A percentile compares a stretch with the other conserved stretches of the same genome.
phyloP scores from a whole-genome alignment of 441 rosid genomes.

The Erysimum pusillum region DNA sequence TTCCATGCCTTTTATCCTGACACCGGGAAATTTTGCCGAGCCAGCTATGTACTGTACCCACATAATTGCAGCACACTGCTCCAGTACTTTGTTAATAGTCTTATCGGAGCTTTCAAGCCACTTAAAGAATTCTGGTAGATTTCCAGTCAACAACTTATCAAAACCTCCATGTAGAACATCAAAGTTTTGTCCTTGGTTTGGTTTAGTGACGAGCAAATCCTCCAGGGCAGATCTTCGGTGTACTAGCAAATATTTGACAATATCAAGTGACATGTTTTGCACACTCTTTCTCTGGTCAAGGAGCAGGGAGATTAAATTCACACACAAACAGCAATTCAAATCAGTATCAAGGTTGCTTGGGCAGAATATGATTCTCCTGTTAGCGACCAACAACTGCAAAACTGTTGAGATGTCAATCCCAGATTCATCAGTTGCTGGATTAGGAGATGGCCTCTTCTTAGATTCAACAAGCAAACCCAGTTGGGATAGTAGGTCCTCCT shows the following conservation, averaged over 20 bases:
- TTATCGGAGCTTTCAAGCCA: constrained; percentile 92
- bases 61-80: constrained; percentile 98
- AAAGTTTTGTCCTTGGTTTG: constrained; percentile 82
- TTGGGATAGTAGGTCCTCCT: constrained; percentile 83
- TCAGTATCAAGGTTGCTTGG: constrained; percentile 98
- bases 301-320: constrained; percentile 89
- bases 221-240: constrained; percentile 94
- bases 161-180: constrained; percentile 97
- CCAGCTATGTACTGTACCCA: constrained; percentile 99
- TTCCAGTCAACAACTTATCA: constrained; percentile 93
- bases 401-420: constrained; percentile 88
- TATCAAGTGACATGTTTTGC: constrained; percentile 88
- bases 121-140: constrained; percentile 76
- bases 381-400: constrained; percentile 93
- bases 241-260: constrained; percentile 84
- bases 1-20: constrained; percentile 96
- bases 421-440: constrained; percentile 72
- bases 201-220: constrained; percentile 93
- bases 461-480: constrained; percentile 84
- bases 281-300: constrained; percentile 83
- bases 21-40: constrained; percentile 98
- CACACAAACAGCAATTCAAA: constrained; percentile 94
- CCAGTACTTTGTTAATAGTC: constrained; percentile 85
- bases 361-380: constrained; percentile 89
- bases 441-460: constrained; percentile 63